Conservation (phyloP, 768 basidiomycete genomes). For the Boletus patriciae region DNA sequence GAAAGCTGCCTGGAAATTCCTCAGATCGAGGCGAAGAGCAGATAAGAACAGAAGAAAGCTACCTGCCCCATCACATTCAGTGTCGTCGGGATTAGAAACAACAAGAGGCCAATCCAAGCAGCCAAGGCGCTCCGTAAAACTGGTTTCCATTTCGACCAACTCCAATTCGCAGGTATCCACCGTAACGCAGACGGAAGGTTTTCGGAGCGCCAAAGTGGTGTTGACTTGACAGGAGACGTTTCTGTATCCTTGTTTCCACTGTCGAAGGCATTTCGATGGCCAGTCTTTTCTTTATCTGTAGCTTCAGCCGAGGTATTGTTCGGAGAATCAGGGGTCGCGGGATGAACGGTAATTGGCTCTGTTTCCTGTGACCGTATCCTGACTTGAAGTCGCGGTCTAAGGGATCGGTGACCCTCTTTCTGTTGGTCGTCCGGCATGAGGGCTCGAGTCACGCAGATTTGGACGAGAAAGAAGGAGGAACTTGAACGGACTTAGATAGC, state of each 20-base stretch:
- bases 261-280: not conserved
- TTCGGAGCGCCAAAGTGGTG: not conserved
- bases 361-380: not conserved
- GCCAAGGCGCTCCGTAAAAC: conserved; percentile 60
- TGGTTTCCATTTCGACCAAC: conserved; percentile 60
- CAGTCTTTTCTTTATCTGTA: not conserved
- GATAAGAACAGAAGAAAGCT: not conserved
- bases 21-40: not conserved
- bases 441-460: no score
- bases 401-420: not conserved
- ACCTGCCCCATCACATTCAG: conserved; percentile 59
- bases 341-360: not conserved
- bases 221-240: not conserved
- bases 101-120: conserved; percentile 58
- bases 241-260: not conserved
- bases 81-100: conserved; percentile 57
- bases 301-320: not conserved
- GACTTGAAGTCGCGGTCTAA: conserved; percentile 9
- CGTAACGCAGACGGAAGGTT: conserved; percentile 35
- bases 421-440: conserved; percentile 13
- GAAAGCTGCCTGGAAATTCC: conserved; percentile 53
- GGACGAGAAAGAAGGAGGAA: no score
- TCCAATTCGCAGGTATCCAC: conserved; percentile 62
- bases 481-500: no score
- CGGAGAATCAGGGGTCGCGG: not conserved